A percentile compares a stretch with the other conserved stretches of the same genome.
These are phyloP conservation scores for Erodium moschatum DNA, from an alignment of 441 rosid species.

Conservation along the genomic window DNA sequence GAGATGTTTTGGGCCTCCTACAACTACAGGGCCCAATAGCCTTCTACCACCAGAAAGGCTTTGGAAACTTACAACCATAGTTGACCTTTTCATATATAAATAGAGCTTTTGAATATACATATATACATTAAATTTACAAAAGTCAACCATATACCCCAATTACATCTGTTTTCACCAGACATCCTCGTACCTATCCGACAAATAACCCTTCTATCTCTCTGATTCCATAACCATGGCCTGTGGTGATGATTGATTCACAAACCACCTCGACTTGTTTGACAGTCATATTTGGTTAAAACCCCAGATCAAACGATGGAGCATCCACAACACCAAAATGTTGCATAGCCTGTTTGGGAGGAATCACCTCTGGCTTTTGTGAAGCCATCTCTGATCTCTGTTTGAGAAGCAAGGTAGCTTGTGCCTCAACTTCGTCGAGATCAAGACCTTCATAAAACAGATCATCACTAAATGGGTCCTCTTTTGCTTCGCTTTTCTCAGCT, in stretches of 20 bases:
- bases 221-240: not conserved
- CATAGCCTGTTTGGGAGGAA: constrained; percentile 16
- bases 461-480: constrained; percentile 32
- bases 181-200: too few relatives aligned
- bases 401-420: constrained; percentile 57
- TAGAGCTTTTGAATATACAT: not conserved
- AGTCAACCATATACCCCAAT: not conserved
- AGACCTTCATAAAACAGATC: constrained; percentile 65
- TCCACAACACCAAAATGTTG: constrained; percentile 24
- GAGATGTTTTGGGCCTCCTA: too few relatives aligned
- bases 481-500: constrained; percentile 17
- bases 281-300: constrained; percentile 49
- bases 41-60: not conserved
- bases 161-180: not conserved
- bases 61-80: too few relatives aligned
- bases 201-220: too few relatives aligned
- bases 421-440: constrained; percentile 88
- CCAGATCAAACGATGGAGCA: constrained; percentile 88
- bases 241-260: too few relatives aligned
- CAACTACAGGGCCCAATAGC: too few relatives aligned
- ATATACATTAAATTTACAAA: constrained; percentile 4
- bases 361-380: constrained; percentile 25
- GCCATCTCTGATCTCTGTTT: constrained; percentile 32
- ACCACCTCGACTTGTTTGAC: too few relatives aligned
- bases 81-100: not conserved